Evolutionary conservation across 2,329 filamentous ascomycete genomes (phyloP).

Genomic region (Sclerotinia trifoliorum): DNA sequence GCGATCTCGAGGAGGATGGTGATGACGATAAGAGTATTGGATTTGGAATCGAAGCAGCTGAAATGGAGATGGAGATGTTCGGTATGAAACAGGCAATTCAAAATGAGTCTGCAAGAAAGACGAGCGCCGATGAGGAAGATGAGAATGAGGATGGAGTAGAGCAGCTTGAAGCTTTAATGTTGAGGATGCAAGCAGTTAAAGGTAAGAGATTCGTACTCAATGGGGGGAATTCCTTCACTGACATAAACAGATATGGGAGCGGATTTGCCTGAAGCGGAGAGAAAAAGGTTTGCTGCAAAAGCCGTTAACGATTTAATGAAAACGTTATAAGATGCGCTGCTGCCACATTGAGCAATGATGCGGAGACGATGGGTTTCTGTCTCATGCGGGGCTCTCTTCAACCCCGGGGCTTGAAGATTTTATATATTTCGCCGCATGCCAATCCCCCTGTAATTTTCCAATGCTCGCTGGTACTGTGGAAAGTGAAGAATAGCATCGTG

Average conservation of each 20-base stretch:
- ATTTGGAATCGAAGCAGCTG: slow-evolving; percentile 38
- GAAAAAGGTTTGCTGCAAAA: slow-evolving; percentile 58
- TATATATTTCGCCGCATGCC: background rate
- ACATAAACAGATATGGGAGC: slow-evolving; percentile 54
- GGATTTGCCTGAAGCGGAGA: slow-evolving; percentile 59
- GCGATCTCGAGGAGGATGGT: slow-evolving; percentile 40
- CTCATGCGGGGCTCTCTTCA: background rate
- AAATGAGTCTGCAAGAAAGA: slow-evolving; percentile 22
- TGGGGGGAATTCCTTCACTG: slow-evolving; percentile 14
- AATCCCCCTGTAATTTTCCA: background rate
- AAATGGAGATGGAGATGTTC: slow-evolving; percentile 43
- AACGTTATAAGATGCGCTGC: slow-evolving; percentile 29
- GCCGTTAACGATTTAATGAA: slow-evolving; percentile 66
- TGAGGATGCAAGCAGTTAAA: slow-evolving; percentile 58
- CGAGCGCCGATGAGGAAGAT: slow-evolving; percentile 37
- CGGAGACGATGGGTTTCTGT: background rate
- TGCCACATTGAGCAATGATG: background rate
- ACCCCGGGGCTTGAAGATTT: background rate
- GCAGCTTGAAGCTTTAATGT: slow-evolving; percentile 63
- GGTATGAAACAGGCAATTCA: slow-evolving; percentile 43
- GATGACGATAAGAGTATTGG: slow-evolving; percentile 34
- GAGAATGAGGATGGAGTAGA: slow-evolving; percentile 48
- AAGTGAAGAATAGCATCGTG: background rate
- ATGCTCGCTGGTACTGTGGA: background rate
- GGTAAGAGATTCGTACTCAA: slow-evolving; percentile 29